phyloP scores from a whole-genome alignment of 495 filamentous ascomycete species.

The Astrocystis sublimbata region DNA sequence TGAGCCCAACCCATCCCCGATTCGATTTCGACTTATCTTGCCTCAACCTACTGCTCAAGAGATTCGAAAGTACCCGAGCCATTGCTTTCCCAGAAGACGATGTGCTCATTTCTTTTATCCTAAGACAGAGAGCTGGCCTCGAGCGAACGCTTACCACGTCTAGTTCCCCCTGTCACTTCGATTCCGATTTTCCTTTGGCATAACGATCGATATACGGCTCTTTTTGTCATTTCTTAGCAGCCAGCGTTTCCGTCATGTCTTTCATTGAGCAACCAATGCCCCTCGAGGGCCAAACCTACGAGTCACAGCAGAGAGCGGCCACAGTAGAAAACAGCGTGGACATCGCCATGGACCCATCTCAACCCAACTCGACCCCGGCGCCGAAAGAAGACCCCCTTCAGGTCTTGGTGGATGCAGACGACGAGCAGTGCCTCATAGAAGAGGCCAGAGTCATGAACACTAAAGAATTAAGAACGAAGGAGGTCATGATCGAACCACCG shows the following conservation, averaged over 20 bases:
- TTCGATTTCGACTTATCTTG: too few species aligned
- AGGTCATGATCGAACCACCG: constrained; percentile 32
- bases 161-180: constrained; percentile 24
- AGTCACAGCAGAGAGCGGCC: constrained; percentile 8
- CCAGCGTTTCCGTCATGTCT: constrained; percentile 26
- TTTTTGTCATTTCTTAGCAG: neutral
- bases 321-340: constrained; percentile 20
- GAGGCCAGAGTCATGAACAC: constrained; percentile 32
- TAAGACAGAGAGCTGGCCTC: constrained; percentile 34
- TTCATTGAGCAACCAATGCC: constrained; percentile 19
- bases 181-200: constrained; percentile 23
- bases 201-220: constrained; percentile 7
- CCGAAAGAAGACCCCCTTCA: constrained; percentile 27
- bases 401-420: constrained; percentile 28
- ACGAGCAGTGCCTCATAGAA: constrained; percentile 30
- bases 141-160: constrained; percentile 26
- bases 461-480: constrained; percentile 26
- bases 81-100: constrained; percentile 17
- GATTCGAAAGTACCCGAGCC: neutral
- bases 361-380: constrained; percentile 23
- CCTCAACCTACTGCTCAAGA: neutral
- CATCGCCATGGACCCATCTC: constrained; percentile 19
- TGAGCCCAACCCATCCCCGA: constrained; percentile 12
- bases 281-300: constrained; percentile 14
- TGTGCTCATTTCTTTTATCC: constrained; percentile 22